These are phyloP conservation scores for Rhodotorula taiwanensis DNA, from an alignment of 768 basidiomycete species.

Conservation along the genomic window DNA sequence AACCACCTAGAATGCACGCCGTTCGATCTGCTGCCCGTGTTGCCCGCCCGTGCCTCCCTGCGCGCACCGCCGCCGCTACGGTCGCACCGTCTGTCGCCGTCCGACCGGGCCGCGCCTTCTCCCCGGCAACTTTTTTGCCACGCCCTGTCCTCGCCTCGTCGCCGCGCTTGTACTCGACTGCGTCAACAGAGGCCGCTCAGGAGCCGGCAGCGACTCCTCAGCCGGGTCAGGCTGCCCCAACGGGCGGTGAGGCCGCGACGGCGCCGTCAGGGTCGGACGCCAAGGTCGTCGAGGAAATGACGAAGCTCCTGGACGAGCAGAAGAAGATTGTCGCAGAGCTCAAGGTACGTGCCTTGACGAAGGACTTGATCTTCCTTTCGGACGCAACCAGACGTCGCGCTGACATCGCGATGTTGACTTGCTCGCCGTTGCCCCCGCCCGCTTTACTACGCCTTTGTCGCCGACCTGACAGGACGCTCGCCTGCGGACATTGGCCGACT, in stretches of 20 bases:
- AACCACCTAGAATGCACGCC: background rate
- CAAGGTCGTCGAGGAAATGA: conserved; percentile 38
- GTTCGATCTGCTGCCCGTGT: conserved; percentile 5
- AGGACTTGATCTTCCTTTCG: too few relatives aligned
- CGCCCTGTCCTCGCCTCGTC: background rate
- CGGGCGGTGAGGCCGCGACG: conserved; percentile 15
- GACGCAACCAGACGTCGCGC: too few relatives aligned
- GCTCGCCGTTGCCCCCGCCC: background rate
- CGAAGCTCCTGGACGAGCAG: conserved; percentile 66
- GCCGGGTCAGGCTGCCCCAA: conserved; percentile 13
- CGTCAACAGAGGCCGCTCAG: background rate
- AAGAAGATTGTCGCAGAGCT: conserved; percentile 75
- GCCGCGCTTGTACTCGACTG: background rate
- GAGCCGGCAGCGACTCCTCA: conserved; percentile 22
- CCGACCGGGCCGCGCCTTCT: background rate
- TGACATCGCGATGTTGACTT: background rate
- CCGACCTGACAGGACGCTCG: conserved; percentile 61
- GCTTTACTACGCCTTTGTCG: background rate
- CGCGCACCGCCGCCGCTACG: background rate
- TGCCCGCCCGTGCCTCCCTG: background rate
- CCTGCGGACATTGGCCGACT: conserved; percentile 89
- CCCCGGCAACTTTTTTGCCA: background rate
- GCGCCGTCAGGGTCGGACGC: conserved; percentile 17
- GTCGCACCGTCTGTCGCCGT: background rate
- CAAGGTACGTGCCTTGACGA: conserved; percentile 59